Evolutionary conservation across 208 protist species (phyloP).

Genomic region (Trichomonas vaginalis): DNA sequence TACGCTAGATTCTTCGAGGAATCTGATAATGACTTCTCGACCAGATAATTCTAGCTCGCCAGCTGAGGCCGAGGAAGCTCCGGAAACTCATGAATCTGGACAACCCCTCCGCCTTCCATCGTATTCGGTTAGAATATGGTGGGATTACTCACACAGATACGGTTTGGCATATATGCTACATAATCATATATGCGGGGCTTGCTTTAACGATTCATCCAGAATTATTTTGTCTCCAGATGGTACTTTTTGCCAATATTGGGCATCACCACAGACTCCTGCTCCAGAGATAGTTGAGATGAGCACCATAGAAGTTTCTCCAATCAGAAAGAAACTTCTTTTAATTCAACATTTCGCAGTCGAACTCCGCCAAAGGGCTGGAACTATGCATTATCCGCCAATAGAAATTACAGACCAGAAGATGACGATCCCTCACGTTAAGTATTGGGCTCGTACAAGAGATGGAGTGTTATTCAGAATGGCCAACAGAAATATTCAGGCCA

Average conservation of each 20-base stretch:
- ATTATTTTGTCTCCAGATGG: slow-evolving; percentile 61
- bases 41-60: not conserved
- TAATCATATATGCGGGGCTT: slow-evolving; percentile 70
- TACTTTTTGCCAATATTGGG: not conserved
- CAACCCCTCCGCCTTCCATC: not conserved
- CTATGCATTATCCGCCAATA: not conserved
- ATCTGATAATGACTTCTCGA: not conserved
- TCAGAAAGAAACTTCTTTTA: not conserved
- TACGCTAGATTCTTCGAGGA: not conserved
- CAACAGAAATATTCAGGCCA: not conserved
- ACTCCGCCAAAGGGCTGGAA: not conserved
- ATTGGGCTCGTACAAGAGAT: not conserved
- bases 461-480: slow-evolving; percentile 14
- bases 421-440: not conserved
- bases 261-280: not conserved
- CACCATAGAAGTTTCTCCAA: not conserved
- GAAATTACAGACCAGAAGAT: not conserved
- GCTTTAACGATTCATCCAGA: slow-evolving; percentile 88
- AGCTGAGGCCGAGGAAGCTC: not conserved
- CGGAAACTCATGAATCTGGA: not conserved
- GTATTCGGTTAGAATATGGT: not conserved
- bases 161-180: slow-evolving; percentile 78
- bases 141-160: slow-evolving; percentile 71
- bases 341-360: not conserved
- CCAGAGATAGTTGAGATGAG: not conserved